Evolutionary conservation across 2,329 filamentous ascomycete genomes (phyloP), one percentile per base, ranked within the genome.

Genomic region (Aspergillus sp.): DNA sequence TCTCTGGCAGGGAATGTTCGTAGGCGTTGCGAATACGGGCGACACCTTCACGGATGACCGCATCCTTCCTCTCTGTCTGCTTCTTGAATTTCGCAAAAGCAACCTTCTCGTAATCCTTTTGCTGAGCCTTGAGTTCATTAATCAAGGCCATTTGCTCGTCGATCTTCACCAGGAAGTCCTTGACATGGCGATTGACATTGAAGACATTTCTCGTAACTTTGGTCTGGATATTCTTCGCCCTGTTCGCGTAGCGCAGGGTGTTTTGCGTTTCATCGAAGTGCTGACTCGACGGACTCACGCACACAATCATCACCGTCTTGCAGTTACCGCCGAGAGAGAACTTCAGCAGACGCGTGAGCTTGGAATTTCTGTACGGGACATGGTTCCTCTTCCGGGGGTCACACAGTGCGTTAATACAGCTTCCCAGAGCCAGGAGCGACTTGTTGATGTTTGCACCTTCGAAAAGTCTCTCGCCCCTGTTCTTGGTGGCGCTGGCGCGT

Each of bases 391-490:
- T 95, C 47, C 90, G 84, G 4, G 89, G 85, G 67, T 99, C 94
- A 74, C 94, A 99, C 14, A 99, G 84, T 4, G 94, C 95, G 65
- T 99, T 99, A 79, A 99, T 99, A 75, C 94, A 99, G 73, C 93
- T 93, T 56, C 94, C 94, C 8, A 99, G 78, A 0, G 94, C 93
- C 14, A 99, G 84, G 2, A 99, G 80, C 1, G 94, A 99, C 69
- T 97, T 96, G 83, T 99, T 99, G 82, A 99, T 99, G 73, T 99
- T 99, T 64, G 94, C 94, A 58, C 94, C 94, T 73, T 99, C 94
- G 13, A 92, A 80, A 35, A 99, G 77, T 35, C 94, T 82, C 68
- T 96, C 93, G 51, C 94, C 94, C 50, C 94, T 81, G 71, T 99
- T 99, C 76, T 96, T 96, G 17, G 94, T 99, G 20, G 92, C 94